Evolutionary conservation across 2,329 filamentous ascomycete genomes (phyloP), one percentile per base, ranked within the genome.

Genomic region (Akanthomyces uredinophilus): DNA sequence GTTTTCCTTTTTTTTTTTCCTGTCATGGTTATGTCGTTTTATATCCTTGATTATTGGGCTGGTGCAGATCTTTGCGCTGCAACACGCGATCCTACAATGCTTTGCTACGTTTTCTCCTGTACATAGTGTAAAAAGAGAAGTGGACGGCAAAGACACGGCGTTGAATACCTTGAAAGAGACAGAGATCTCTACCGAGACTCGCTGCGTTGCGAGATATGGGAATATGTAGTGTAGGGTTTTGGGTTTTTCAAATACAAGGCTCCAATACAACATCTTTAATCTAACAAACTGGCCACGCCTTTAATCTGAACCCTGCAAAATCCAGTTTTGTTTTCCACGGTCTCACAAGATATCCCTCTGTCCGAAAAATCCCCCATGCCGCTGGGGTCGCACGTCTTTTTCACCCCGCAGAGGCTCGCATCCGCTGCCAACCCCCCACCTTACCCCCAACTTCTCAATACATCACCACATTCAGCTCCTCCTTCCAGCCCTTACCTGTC

Each of bases 391-490:
- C 27, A 41, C 20, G 7, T 60, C 46, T 20, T 47, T 29, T 46
- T 41, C 56, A 43, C 57, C 47, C 57, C 35, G 57, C 57, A 44
- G 27, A 43, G 18, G 22, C 55, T n/a, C n/a, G 52, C 41, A 37
- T 10, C 20, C 3, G 43, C 41, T 52, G 24, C 27, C 50, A 39
- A 52, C 39, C 59, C 57, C 60, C 60, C 60, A 62, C 60, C 52
- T 62, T 62, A 32, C 61, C 61, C 61, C 61, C 61, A 63, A n/a
- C 54, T 43, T 55, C 10, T 22, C 39, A 55, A 55, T 51, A 56
- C 50, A 54, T 29, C 16, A 29, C 13, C 39, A 4, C 14, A 14
- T 46, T 10, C 27, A 7, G 27, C 52, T 16, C 37, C 53, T 54
- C 60, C 52, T 60, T 53, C 24, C 55, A 50, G 20, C 55, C 16